A percentile compares a stretch with the other conserved stretches of the same genome.
phyloP scores from a whole-genome alignment of 2,329 filamentous ascomycete species.

The Scytalidium sp. region DNA sequence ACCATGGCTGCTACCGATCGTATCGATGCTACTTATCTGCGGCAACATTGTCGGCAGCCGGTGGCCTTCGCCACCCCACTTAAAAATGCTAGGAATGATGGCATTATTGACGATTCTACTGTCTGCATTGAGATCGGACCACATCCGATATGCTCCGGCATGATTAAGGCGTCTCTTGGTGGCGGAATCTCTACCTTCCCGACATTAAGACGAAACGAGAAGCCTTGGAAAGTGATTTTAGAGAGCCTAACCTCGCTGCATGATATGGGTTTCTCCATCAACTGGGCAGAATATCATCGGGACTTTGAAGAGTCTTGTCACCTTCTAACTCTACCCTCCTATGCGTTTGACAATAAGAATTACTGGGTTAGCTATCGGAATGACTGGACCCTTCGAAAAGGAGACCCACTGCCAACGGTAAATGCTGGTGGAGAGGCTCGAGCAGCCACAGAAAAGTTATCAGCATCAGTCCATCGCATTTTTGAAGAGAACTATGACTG shows the following conservation, averaged over 20 bases:
- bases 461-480: too few relatives aligned
- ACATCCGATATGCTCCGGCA: conserved; percentile 65
- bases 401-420: too few relatives aligned
- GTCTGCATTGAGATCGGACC: conserved; percentile 73
- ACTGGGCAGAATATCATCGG: conserved; percentile 56
- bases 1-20: conserved; percentile 53
- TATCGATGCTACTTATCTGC: conserved; percentile 61
- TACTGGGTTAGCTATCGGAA: conserved; percentile 35
- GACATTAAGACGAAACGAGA: conserved; percentile 52
- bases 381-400: background rate
- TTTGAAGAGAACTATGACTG: too few relatives aligned
- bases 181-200: conserved; percentile 40
- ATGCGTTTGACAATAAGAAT: conserved; percentile 59
- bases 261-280: too few relatives aligned
- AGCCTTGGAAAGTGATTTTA: conserved; percentile 55
- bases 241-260: conserved; percentile 57
- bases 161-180: conserved; percentile 65
- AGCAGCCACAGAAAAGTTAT: too few relatives aligned
- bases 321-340: conserved; percentile 54
- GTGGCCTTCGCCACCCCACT: conserved; percentile 68
- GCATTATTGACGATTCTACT: conserved; percentile 56
- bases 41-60: conserved; percentile 62
- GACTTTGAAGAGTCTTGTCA: conserved; percentile 50
- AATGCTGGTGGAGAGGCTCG: too few relatives aligned
- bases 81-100: conserved; percentile 53